phyloP scores from a whole-genome alignment of 2,329 filamentous ascomycete species.

The Colletotrichum cereale region DNA sequence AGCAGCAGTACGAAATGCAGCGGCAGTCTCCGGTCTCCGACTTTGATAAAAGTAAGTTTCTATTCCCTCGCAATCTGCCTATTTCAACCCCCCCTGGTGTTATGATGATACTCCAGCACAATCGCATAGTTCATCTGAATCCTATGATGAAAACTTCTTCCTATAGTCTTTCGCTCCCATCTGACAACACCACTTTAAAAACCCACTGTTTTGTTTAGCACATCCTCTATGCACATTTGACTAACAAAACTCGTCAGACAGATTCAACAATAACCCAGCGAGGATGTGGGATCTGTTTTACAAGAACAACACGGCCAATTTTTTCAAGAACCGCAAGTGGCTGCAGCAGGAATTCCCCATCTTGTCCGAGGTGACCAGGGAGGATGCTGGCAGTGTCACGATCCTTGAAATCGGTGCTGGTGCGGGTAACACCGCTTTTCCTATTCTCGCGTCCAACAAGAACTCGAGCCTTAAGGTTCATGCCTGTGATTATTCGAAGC shows the following conservation, averaged over 20 bases:
- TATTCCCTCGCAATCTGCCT: not conserved
- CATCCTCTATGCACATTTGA: slow-evolving; percentile 40
- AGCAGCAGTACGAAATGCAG: slow-evolving; percentile 87
- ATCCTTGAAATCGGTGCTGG: slow-evolving; percentile 94
- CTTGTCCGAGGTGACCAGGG: slow-evolving; percentile 79
- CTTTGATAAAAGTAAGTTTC: slow-evolving; percentile 83
- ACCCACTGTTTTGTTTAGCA: slow-evolving; percentile 30
- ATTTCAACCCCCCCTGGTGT: slow-evolving; percentile 43
- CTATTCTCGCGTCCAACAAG: slow-evolving; percentile 84
- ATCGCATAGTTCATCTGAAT: slow-evolving; percentile 73
- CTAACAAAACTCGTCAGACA: slow-evolving; percentile 66
- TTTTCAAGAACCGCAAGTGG: slow-evolving; percentile 99
- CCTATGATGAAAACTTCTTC: slow-evolving; percentile 65
- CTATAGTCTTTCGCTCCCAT: slow-evolving; percentile 81
- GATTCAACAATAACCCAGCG: slow-evolving; percentile 90
- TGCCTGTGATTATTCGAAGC: slow-evolving; percentile 96
- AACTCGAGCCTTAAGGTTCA: slow-evolving; percentile 87
- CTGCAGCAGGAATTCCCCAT: slow-evolving; percentile 95
- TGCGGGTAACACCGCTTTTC: slow-evolving; percentile 96
- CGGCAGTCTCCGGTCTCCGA: slow-evolving; percentile 88
- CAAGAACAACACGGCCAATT: slow-evolving; percentile 96
- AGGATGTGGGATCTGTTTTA: slow-evolving; percentile 99
- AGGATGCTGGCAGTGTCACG: slow-evolving; percentile 76
- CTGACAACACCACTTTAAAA: slow-evolving; percentile 60
- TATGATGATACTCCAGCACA: slow-evolving; percentile 48